These are phyloP conservation scores for Coemansia sp. DNA, from an alignment of 192 early-diverging fungal genomes.

Conservation along the genomic window DNA sequence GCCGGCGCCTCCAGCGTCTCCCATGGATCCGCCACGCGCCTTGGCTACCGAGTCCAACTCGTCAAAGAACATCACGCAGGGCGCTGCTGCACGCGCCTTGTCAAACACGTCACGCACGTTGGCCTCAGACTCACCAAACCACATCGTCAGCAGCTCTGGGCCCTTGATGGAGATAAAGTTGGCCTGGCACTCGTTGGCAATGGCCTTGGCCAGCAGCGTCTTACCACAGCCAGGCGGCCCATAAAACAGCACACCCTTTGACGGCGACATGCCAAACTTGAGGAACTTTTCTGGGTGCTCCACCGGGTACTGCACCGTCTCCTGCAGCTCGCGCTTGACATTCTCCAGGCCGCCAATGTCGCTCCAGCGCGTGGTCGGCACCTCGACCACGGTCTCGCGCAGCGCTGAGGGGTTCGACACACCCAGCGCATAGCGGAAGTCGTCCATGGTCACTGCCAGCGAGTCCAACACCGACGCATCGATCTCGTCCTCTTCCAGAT, in stretches of 20 bases:
- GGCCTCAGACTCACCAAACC: slow-evolving; percentile 99
- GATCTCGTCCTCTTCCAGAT: slow-evolving; percentile 97
- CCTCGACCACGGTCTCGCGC: slow-evolving; percentile 97
- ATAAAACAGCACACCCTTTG: slow-evolving; percentile 98
- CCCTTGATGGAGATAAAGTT: slow-evolving; percentile 99
- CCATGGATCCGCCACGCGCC: slow-evolving; percentile 74
- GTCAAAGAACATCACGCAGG: slow-evolving; percentile 99
- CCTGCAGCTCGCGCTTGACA: slow-evolving; percentile 97
- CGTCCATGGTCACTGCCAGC: slow-evolving; percentile 95
- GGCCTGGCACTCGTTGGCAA: slow-evolving; percentile 99
- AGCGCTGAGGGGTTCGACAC: slow-evolving; percentile 96
- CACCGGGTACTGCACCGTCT: slow-evolving; percentile 98
- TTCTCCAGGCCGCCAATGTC: slow-evolving; percentile 97
- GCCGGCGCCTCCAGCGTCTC: slow-evolving; percentile 90
- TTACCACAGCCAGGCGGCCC: slow-evolving; percentile 99
- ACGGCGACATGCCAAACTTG: slow-evolving; percentile 93
- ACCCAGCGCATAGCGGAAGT: slow-evolving; percentile 93
- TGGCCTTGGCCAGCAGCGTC: slow-evolving; percentile 97
- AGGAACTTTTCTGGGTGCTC: slow-evolving; percentile 99
- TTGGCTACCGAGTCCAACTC: slow-evolving; percentile 98
- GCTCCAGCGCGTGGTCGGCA: slow-evolving; percentile 91
- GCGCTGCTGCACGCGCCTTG: slow-evolving; percentile 95
- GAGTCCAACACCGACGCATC: slow-evolving; percentile 95
- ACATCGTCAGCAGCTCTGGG: slow-evolving; percentile 98
- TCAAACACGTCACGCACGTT: slow-evolving; percentile 99